phyloP scores from a whole-genome alignment of 83 land plant genomes.

The Thuja plicata region DNA sequence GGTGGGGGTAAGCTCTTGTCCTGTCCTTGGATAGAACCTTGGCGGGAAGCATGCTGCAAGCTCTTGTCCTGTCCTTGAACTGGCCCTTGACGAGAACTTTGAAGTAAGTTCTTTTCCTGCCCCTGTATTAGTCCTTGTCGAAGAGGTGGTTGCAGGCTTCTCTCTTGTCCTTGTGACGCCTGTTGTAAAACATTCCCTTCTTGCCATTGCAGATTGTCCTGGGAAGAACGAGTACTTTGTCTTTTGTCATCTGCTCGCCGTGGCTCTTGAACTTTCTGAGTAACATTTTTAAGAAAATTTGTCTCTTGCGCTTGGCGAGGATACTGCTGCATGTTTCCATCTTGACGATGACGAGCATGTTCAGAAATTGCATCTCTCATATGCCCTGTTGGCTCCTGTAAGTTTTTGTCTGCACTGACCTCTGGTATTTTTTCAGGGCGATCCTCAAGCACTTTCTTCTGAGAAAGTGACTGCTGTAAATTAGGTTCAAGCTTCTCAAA shows the following conservation, averaged over 20 bases:
- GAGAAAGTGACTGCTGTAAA: conserved; percentile 1
- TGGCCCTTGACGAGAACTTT: conserved; percentile 14
- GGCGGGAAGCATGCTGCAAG: conserved; percentile 13
- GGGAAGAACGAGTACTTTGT: not conserved
- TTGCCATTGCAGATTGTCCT: conserved; percentile 1
- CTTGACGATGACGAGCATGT: not conserved
- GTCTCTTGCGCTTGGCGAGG: not conserved
- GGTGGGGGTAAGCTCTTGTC: conserved; percentile 14
- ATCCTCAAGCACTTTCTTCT: conserved; percentile 14
- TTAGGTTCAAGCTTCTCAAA: conserved; percentile 1
- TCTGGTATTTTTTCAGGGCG: not conserved
- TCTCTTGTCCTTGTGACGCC: conserved; percentile 19
- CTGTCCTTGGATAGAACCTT: conserved; percentile 2
- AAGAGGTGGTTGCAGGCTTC: conserved; percentile 14
- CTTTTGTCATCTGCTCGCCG: conserved; percentile 9
- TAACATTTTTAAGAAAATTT: not conserved
- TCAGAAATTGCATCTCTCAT: not conserved
- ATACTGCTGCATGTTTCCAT: conserved; percentile 4
- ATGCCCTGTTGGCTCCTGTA: not conserved
- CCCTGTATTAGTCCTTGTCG: conserved; percentile 8
- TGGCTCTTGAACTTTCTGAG: conserved; percentile 7
- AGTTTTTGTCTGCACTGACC: conserved; percentile 1
- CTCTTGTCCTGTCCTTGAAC: conserved; percentile 3
- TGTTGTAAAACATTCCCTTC: conserved; percentile 11
- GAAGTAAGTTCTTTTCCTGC: conserved; percentile 14